phyloP scores from a whole-genome alignment of 2,329 filamentous ascomycete genomes.

The Stachybotrys echinatus region DNA sequence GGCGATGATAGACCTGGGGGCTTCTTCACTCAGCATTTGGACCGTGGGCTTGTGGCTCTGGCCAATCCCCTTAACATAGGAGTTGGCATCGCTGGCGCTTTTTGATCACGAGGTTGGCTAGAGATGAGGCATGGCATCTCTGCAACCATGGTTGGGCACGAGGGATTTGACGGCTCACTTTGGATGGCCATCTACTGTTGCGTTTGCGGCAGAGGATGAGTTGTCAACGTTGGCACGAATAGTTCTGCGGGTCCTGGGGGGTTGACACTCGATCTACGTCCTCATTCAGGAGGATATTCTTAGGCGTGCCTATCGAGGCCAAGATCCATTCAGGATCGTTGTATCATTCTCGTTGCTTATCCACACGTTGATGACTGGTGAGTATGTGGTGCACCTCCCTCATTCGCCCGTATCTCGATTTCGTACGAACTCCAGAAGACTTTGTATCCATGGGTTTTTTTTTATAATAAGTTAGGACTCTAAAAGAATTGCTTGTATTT shows the following conservation, averaged over 20 bases:
- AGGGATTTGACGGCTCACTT: conserved; percentile 32
- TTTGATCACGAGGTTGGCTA: conserved; percentile 22
- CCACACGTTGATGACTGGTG: no score
- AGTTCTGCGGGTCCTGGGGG: conserved; percentile 32
- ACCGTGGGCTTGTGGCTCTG: conserved; percentile 33
- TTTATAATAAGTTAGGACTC: no score
- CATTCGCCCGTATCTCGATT: no score
- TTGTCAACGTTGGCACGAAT: conserved; percentile 9
- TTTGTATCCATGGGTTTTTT: no score
- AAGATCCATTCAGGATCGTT: no score
- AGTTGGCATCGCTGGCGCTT: conserved; percentile 21
- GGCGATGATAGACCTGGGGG: conserved; percentile 51
- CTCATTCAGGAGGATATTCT: no score
- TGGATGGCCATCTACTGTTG: conserved; percentile 18
- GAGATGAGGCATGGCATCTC: conserved; percentile 16
- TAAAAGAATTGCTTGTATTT: no score
- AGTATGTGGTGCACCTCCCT: no score
- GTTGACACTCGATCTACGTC: no score
- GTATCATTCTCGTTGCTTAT: no score
- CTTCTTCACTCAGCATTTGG: conserved; percentile 31
- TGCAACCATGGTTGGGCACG: conserved; percentile 26
- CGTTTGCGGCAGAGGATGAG: conserved; percentile 6
- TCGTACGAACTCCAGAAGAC: no score
- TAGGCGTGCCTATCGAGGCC: no score
- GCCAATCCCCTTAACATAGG: conserved; percentile 7